Evolutionary conservation across 1,284 basidiomycete genomes (phyloP), one percentile per base, ranked within the genome.

Genomic region (Fomitopsis schrenkii): DNA sequence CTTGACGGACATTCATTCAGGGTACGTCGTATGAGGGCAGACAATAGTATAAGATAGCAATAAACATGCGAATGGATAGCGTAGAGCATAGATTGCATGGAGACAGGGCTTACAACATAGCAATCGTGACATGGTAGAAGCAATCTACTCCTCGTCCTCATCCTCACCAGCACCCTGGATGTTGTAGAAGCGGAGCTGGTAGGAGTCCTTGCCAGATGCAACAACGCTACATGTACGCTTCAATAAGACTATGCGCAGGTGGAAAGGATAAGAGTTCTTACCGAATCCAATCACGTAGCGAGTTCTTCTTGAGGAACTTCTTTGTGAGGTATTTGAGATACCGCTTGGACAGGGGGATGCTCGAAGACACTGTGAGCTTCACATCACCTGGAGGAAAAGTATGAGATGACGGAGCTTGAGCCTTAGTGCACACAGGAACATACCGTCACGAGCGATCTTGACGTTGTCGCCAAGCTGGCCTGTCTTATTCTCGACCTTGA

Each of bases 291-390:
- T 93, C 91, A 66, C 91, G 87, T 67, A 94, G 82, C 48, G 83
- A 79, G 78, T 92, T 92, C 83, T 94, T 94, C 82, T 95, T 95
- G 78, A 97, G 83, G 83, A 93, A 95, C 83, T 96, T 96, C 84
- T 96, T 96, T 62, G 94, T 96, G 66, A 96, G 83, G 80, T 96
- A 97, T 79, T 95, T 94, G 71, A 94, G 84, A 77, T 95, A 96
- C 64, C 94, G 84, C 80, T 97, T 97, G 61, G 94, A 96, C 79
- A 96, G 90, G 58, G 91, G 86, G 72, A 95, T 87, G 74, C 81
- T 88, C 60, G 93, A 90, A 55, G 88, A 87, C 66, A 96, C 85
- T 62, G 87, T 90, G 73, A 96, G 82, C 79, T 88, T 93, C 73
- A 80, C 87, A 76, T 86, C 88, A 72, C 84, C 83, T 89, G 48